Evolutionary conservation across 1,139 yeast species (phyloP).

Genomic region (Candida pseudoviswanathii): DNA sequence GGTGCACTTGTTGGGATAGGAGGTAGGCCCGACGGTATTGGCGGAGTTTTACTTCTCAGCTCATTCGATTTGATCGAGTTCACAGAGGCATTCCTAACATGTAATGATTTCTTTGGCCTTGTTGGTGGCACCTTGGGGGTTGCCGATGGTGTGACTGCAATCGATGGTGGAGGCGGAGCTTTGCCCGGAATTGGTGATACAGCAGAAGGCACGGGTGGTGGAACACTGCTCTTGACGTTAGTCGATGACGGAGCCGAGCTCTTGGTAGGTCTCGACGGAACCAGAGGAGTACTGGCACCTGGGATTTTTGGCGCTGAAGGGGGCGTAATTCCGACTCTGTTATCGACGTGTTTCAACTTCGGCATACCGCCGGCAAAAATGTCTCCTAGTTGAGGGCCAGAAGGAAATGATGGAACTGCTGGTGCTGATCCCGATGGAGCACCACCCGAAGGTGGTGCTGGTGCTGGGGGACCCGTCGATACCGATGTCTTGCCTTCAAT

Average conservation of each 20-base stretch:
- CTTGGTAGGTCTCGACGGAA: conserved; percentile 16
- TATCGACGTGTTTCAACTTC: conserved; percentile 62
- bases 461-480: conserved; percentile 14
- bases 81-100: conserved; percentile 24
- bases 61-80: conserved; percentile 24
- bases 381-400: conserved; percentile 68
- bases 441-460: conserved; percentile 15
- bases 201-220: conserved; percentile 30
- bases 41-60: conserved; percentile 16
- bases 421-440: conserved; percentile 13
- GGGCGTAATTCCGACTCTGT: conserved; percentile 42
- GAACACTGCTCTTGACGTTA: conserved; percentile 23
- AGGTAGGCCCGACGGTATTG: conserved; percentile 19
- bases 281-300: conserved; percentile 14
- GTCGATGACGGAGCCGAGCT: conserved; percentile 22
- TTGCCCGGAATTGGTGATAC: conserved; percentile 23
- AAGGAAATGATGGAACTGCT: conserved; percentile 20
- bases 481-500: conserved; percentile 34
- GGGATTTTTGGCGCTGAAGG: conserved; percentile 22
- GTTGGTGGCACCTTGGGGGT: conserved; percentile 25
- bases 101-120: conserved; percentile 36
- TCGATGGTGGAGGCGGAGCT: conserved; percentile 19
- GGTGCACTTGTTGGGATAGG: conserved; percentile 20
- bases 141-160: conserved; percentile 21
- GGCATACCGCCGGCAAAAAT: conserved; percentile 89